Evolutionary conservation across 2,329 filamentous ascomycete genomes (phyloP), one percentile per base, ranked within the genome.

Genomic region (Thielaviopsis punctulata): DNA sequence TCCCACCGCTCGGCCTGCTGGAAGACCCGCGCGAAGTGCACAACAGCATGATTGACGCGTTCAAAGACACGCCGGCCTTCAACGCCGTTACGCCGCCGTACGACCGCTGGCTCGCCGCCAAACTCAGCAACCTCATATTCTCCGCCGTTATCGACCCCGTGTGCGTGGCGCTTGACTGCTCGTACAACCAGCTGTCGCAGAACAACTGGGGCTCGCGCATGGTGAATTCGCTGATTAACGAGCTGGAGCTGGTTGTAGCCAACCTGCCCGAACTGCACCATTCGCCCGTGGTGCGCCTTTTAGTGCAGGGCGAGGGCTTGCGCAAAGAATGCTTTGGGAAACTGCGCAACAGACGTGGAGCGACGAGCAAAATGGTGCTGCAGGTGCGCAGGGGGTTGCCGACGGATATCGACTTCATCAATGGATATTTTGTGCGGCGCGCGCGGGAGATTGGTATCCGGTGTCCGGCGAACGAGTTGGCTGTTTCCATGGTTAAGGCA

Each of bases 371-470:
- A 19, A 87, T 94, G 79, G 68, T 85, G 5, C 72, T 75, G 51
- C 78, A 82, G 59, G 69, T 89, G 12, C 67, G 76, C 10, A 63
- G 66, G 1, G 82, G 84, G 1, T 67, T 68, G 56, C 66, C 71
- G 54, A 87, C 86, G 0, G 87, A 95, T 60, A 76, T 95, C 41
- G 78, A 89, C 45, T 94, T 82, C 60, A 76, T 90, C 58, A 95
- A 93, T 63, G 90, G 89, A 0, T 98, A 90, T 67, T 83, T 98
- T 55, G 73, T 93, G 27, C 73, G 70, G 49, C 75, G 82, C 41
- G 92, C 84, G 0, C 73, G 77, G 59, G 76, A 85, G 62, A 60
- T 89, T 55, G 85, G 86, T 1, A 69, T 95, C n/a, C 70, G 76
- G 49, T 80, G 80, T 60, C 76, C 79, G 10, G 70, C 82, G 56